Evolutionary conservation across 1,284 basidiomycete species (phyloP), one percentile per base, ranked within the genome.

Genomic region (Apiotrichum gracile): DNA sequence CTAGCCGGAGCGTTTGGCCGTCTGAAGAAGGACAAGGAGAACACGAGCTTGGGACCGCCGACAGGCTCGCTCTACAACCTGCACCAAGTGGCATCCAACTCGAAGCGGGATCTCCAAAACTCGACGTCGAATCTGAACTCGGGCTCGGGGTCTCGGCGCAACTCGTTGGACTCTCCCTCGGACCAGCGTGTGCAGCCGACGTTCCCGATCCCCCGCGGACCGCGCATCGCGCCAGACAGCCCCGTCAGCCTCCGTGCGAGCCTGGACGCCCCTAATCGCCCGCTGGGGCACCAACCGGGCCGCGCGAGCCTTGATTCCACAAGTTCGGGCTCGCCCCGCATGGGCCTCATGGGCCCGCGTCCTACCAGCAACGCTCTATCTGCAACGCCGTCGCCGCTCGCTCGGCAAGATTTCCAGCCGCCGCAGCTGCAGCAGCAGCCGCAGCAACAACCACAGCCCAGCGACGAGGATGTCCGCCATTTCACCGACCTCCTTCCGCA

Each of bases 401-500:
- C 47, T 4, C 43, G 46, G 10, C 38, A 49, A 16, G 47, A 53
- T 25, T 22, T 35, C n/a, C n/a, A n/a, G n/a, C n/a, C n/a, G n/a
- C n/a, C n/a, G n/a, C n/a, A n/a, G n/a, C n/a, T n/a, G n/a, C n/a
- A n/a, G n/a, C n/a, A n/a, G n/a, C n/a, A n/a, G n/a, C n/a, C n/a
- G n/a, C n/a, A n/a, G n/a, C n/a, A n/a, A n/a, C n/a, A n/a, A n/a
- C 33, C 14, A 16, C 34, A 27, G 27, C 35, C 45, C 13, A 62
- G 35, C 41, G 69, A 68, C 34, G 68, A 66, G 8, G 67, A 71
- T 21, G 38, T 91, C 9, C 83, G 86, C 61, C 83, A 82, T 65
- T 82, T 92, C 52, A 78, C 79, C 3, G 84, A 86, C 61, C 74
- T 91, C 34, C 74, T 91, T 27, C 89, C 89, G 16, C 82, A 87